These are phyloP conservation scores for Asterophora parasitica DNA, from an alignment of 768 basidiomycete species.

Conservation along the genomic window DNA sequence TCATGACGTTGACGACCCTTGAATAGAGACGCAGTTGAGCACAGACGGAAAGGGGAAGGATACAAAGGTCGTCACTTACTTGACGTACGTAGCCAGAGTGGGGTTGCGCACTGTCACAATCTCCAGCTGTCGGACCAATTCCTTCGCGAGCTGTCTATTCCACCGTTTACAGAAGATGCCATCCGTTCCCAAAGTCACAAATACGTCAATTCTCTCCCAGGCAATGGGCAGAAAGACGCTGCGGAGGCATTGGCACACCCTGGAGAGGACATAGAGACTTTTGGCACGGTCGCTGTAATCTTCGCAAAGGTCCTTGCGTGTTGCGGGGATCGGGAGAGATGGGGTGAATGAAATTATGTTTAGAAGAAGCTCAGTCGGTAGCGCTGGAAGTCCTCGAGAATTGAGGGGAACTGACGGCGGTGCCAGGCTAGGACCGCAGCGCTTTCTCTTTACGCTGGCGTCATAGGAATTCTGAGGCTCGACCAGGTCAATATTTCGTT, in stretches of 20 bases:
- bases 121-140: constrained; percentile 19
- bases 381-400: constrained; percentile 15
- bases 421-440: no score
- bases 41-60: background rate
- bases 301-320: background rate
- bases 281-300: constrained; percentile 1
- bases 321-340: constrained; percentile 17
- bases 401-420: constrained; percentile 11
- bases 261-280: constrained; percentile 15
- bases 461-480: no score
- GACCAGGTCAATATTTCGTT: no score
- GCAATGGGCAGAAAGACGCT: constrained; percentile 12
- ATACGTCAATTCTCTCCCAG: constrained; percentile 17
- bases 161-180: background rate
- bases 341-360: constrained; percentile 15
- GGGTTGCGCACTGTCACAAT: constrained; percentile 22
- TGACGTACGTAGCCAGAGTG: constrained; percentile 16
- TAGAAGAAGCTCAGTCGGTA: constrained; percentile 23
- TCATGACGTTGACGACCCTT: constrained; percentile 19
- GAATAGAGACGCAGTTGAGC: background rate
- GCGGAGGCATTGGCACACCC: constrained; percentile 17
- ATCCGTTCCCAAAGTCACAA: background rate
- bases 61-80: constrained; percentile 2
- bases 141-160: constrained; percentile 8
- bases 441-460: no score